These are phyloP conservation scores for Thecaphora thlaspeos DNA, from an alignment of 1,284 basidiomycete genomes.

Conservation along the genomic window DNA sequence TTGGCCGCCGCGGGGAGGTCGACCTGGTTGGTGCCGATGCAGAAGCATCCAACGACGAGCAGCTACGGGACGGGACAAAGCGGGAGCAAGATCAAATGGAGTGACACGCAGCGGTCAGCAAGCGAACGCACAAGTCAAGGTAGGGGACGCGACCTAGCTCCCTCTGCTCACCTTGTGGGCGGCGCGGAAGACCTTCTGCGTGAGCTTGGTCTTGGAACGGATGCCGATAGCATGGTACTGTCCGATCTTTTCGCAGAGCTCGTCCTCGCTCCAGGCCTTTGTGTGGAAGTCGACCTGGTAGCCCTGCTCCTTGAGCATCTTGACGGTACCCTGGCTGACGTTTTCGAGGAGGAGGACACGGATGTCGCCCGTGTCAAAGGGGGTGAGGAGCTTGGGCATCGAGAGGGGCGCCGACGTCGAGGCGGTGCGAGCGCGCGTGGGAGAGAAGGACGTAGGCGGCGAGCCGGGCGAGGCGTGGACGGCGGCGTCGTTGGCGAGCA, in stretches of 20 bases:
- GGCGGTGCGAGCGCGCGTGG: slow-evolving; percentile 29
- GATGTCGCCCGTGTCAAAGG: slow-evolving; percentile 53
- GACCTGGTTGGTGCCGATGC: slow-evolving; percentile 99
- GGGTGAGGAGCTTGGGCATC: slow-evolving; percentile 48
- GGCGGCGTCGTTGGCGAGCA: slow-evolving; percentile 21
- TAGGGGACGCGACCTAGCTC: neutral
- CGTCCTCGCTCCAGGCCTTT: slow-evolving; percentile 84
- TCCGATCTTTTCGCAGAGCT: slow-evolving; percentile 82
- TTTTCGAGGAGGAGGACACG: slow-evolving; percentile 85
- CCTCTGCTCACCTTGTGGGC: slow-evolving; percentile 29
- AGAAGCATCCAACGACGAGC: slow-evolving; percentile 96
- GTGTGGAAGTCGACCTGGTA: slow-evolving; percentile 90
- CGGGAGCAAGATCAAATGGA: no score
- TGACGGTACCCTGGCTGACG: slow-evolving; percentile 87
- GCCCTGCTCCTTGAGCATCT: slow-evolving; percentile 76
- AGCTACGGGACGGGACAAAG: slow-evolving; percentile 68
- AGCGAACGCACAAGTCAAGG: neutral
- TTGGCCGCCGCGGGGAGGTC: slow-evolving; percentile 80
- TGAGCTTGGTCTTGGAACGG: slow-evolving; percentile 95
- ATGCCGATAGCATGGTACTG: slow-evolving; percentile 94
- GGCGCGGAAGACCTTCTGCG: slow-evolving; percentile 73
- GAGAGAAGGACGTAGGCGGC: slow-evolving; percentile 25
- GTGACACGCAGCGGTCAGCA: neutral
- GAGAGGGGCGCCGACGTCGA: slow-evolving; percentile 28
- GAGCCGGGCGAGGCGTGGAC: slow-evolving; percentile 23